A percentile compares a stretch with the other conserved stretches of the same genome.
Conservation (phyloP, 2,329 filamentous ascomycete species). For the Aureobasidium sp. region DNA sequence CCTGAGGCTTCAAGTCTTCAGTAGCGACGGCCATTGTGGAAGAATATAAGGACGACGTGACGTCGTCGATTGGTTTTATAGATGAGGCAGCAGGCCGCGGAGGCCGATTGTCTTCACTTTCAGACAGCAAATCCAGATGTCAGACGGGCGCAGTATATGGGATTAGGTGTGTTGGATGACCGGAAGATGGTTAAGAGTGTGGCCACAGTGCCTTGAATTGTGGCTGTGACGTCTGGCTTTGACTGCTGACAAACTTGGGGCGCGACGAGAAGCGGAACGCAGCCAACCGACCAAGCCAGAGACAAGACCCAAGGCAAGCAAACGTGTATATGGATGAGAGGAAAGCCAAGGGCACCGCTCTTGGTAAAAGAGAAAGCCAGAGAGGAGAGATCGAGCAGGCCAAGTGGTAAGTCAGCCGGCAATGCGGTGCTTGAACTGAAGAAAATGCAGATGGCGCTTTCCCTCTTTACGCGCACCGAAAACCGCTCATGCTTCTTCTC, state of each 20-base stretch:
- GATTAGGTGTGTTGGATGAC: not conserved
- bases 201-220: not conserved
- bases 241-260: conserved; percentile 8
- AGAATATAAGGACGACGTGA: not conserved
- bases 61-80: not conserved
- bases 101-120: not conserved
- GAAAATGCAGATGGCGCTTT: conserved; percentile 1
- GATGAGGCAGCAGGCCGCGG: not conserved
- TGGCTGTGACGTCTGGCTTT: conserved; percentile 7
- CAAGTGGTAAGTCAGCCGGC: conserved; percentile 1
- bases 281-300: conserved; percentile 1
- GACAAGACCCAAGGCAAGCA: not conserved
- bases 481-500: not conserved
- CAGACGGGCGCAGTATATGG: not conserved
- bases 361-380: not conserved
- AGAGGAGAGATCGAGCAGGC: not conserved
- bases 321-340: not conserved
- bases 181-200: not conserved
- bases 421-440: not conserved
- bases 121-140: not conserved
- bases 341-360: not conserved
- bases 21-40: conserved; percentile 8
- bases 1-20: not conserved
- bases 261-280: not conserved
- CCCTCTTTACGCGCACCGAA: not conserved